phyloP scores from a whole-genome alignment of 78 protist genomes.

The Dictyostelium capitatum region DNA sequence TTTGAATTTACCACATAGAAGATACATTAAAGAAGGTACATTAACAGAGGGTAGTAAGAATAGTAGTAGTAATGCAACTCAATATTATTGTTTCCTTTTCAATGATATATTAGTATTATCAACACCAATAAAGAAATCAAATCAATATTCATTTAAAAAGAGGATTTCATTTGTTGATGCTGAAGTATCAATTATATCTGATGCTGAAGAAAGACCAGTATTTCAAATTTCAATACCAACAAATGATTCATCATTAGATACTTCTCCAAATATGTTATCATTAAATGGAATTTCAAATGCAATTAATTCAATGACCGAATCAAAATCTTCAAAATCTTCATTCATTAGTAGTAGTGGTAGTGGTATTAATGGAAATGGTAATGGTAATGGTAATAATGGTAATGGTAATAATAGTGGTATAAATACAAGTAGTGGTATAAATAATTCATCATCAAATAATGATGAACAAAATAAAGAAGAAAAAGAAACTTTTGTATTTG shows the following conservation, averaged over 20 bases:
- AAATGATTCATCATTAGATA: background rate
- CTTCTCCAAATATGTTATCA: background rate
- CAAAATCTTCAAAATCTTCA: background rate
- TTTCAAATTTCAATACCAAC: conserved; percentile 38
- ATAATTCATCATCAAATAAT: background rate
- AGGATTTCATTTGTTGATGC: conserved; percentile 21
- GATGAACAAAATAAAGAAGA: background rate
- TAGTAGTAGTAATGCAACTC: background rate
- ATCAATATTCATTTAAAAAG: conserved; percentile 27
- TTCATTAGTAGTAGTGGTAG: background rate
- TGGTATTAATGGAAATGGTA: background rate
- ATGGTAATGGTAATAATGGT: background rate
- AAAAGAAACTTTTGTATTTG: background rate
- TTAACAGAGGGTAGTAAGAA: conserved; percentile 10
- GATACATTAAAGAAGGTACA: conserved; percentile 56
- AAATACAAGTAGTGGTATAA: background rate
- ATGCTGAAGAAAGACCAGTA: conserved; percentile 43
- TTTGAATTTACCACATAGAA: conserved; percentile 74
- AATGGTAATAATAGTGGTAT: background rate
- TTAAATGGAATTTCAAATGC: conserved; percentile 8
- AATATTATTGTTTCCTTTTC: conserved; percentile 54
- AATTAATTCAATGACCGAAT: background rate
- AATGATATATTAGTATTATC: conserved; percentile 41
- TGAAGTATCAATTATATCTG: conserved; percentile 15
- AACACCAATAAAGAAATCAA: conserved; percentile 20